Evolutionary conservation across 1,139 yeast genomes (phyloP).

Genomic region (Diutina catenulata): DNA sequence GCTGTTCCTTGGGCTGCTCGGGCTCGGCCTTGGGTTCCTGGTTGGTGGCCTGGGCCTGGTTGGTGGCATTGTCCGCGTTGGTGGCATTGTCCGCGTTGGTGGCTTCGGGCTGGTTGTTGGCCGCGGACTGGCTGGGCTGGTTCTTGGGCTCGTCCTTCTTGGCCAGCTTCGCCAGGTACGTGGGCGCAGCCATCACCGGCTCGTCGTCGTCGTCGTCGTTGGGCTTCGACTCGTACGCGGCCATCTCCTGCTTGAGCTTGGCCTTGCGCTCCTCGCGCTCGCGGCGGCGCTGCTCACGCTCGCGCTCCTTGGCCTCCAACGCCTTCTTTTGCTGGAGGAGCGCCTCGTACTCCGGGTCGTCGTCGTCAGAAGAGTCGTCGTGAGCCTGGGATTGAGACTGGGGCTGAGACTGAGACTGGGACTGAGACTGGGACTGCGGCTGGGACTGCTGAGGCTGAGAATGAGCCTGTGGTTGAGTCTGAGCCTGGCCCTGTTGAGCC

Average conservation of each 20-base stretch:
- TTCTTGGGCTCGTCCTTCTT: too few species aligned
- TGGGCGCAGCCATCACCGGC: background rate
- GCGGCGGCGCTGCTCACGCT: constrained; percentile 35
- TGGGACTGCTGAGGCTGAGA: too few species aligned
- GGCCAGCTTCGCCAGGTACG: background rate
- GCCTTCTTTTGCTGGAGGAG: constrained; percentile 36
- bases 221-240: constrained; percentile 26
- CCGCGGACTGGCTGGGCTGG: too few species aligned
- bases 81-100: too few species aligned
- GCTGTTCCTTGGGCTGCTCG: constrained; percentile 7
- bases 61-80: constrained; percentile 6
- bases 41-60: background rate
- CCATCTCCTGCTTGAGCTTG: constrained; percentile 51
- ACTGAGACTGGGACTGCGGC: too few species aligned
- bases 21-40: background rate
- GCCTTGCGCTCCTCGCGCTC: constrained; percentile 53
- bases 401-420: too few species aligned
- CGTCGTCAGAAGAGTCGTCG: constrained; percentile 16
- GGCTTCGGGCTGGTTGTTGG: too few species aligned
- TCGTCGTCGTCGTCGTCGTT: constrained; percentile 23
- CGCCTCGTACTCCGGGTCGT: constrained; percentile 36
- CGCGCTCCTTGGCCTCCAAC: constrained; percentile 34
- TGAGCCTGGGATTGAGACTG: too few species aligned
- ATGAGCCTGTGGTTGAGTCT: too few species aligned
- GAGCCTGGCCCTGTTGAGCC: too few species aligned